These are phyloP conservation scores for Trypanosoma vivax DNA, from an alignment of 208 protist species.

Conservation along the genomic window DNA sequence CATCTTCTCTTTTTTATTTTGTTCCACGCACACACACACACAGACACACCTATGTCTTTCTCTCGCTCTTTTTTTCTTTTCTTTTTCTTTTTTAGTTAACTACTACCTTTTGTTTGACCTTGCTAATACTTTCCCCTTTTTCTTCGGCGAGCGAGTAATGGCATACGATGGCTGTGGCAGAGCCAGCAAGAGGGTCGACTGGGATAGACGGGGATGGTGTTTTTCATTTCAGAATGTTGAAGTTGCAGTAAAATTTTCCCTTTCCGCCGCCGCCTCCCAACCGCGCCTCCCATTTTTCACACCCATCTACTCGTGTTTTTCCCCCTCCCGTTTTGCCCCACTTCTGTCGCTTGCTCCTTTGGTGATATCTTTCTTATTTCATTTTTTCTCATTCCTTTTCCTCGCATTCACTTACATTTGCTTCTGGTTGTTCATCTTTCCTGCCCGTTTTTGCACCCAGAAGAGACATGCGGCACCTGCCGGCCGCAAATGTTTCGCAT, in stretches of 20 bases:
- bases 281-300: background rate
- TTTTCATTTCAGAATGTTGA: background rate
- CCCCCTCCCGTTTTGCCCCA: background rate
- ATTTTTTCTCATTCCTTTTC: slow-evolving; percentile 7
- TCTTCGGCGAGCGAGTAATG: too few relatives aligned
- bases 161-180: too few relatives aligned
- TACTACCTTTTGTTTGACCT: background rate
- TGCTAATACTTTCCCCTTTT: background rate
- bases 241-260: too few relatives aligned
- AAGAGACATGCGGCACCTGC: too few relatives aligned
- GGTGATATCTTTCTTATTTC: slow-evolving; percentile 2
- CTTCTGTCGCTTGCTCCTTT: too few relatives aligned
- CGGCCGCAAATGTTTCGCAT: background rate
- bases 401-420: slow-evolving; percentile 3
- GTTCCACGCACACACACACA: background rate
- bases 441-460: background rate
- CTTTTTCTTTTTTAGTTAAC: background rate
- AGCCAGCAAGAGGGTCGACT: too few relatives aligned
- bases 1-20: background rate
- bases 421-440: background rate
- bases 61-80: background rate
- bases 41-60: too few relatives aligned
- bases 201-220: too few relatives aligned
- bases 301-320: background rate
- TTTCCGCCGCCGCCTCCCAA: too few relatives aligned